A percentile compares a stretch with the other conserved stretches of the same genome.
These are phyloP conservation scores for Myxozyma nipponensis DNA, from an alignment of 805 yeast species.

Conservation along the genomic window DNA sequence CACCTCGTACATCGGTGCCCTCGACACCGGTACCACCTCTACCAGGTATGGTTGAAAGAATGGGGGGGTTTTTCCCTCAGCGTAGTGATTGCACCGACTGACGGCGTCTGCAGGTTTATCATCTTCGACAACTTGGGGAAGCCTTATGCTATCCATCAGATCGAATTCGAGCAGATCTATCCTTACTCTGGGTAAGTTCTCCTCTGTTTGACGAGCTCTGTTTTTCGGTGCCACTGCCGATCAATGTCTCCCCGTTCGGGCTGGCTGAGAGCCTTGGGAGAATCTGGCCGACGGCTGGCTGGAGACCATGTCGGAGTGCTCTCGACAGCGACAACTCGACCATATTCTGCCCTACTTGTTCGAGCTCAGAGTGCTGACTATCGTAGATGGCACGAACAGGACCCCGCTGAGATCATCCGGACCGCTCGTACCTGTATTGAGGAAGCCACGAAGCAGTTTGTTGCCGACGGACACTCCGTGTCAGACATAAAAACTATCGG, in stretches of 20 bases:
- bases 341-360: background rate
- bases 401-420: slow-evolving; percentile 75
- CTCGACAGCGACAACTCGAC: too few species aligned
- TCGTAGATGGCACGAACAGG: slow-evolving; percentile 82
- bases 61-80: background rate
- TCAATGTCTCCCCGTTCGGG: too few species aligned
- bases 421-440: slow-evolving; percentile 73
- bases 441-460: slow-evolving; percentile 36
- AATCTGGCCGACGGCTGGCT: too few species aligned
- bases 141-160: slow-evolving; percentile 84
- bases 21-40: slow-evolving; percentile 29
- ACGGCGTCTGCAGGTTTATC: slow-evolving; percentile 82
- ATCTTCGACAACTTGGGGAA: slow-evolving; percentile 67
- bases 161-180: slow-evolving; percentile 60
- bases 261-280: too few species aligned
- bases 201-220: too few species aligned
- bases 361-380: too few species aligned
- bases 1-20: slow-evolving; percentile 22
- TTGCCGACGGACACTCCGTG: slow-evolving; percentile 33
- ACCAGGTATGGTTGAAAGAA: slow-evolving; percentile 15
- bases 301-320: too few species aligned
- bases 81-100: background rate
- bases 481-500: slow-evolving; percentile 68
- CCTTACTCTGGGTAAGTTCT: slow-evolving; percentile 38
- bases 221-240: too few species aligned